Base-by-base conservation (phyloP, 805 yeast genomes). In the Candida palmyrensis region DNA sequence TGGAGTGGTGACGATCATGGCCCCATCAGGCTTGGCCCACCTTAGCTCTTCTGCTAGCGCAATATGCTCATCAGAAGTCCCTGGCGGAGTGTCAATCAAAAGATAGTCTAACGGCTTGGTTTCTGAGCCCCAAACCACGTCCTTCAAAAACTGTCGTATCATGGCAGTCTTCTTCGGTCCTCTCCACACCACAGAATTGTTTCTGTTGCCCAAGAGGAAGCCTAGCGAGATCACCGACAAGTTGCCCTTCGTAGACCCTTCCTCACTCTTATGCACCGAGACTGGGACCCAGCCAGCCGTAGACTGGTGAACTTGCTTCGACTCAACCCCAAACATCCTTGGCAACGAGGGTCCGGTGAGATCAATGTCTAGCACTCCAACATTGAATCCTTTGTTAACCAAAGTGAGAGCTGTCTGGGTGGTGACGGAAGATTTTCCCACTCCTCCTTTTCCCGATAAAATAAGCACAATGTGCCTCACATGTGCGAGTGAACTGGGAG, bases 161-260 rank as follows among this genome's bases (percentile, higher is more conserved):
- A 92, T 92, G 10, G 97, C 96, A 0, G 97, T 89, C 53, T 94
- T 92, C 59, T 90, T 88, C 3, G 99, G 98, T 0, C 99, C 99
- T 51, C 97, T 70, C 99, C 99, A 92, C 7, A 92, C 97, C 12
- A 92, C 92, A 17, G 94, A 79, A 48, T 82, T 85, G 18, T 94
- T 95, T 41, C 97, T 60, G 49, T 86, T 81, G 17, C 82, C 79
- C 5, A 92, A 59, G 32, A 92, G 58, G 52, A 92, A 92, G 5
- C 97, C 99, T 10, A 92, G 57, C 3, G 95, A 85, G 82, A 90
- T 87, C 28, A 89, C 71, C 18, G 75, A 70, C 9, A 90, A 58
- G 32, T 33, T 49, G 3, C 49, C 75, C 49, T 37, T 70, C 57
- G 18, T 57, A 35, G 36, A 27, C 7, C 13, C 22, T 11, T 16